A percentile compares a stretch with the other conserved stretches of the same genome.
Conservation (phyloP, 441 rosid species). For the Melastoma candidum region DNA sequence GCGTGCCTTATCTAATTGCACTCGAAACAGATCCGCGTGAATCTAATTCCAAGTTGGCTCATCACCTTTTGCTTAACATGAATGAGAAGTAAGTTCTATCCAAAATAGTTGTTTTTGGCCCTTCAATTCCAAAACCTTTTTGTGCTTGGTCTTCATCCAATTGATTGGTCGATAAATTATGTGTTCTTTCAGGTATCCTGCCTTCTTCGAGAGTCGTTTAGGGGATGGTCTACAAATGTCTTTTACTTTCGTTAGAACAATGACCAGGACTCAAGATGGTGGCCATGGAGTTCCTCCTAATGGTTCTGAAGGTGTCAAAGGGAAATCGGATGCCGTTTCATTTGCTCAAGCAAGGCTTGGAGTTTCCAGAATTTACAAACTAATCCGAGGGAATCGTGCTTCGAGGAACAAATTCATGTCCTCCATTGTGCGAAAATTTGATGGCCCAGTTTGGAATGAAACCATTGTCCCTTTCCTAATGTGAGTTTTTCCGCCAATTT, state of each 20-base stretch:
- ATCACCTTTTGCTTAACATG: slow-evolving; percentile 98
- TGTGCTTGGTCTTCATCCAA: slow-evolving; percentile 8
- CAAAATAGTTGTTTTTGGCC: slow-evolving; percentile 8
- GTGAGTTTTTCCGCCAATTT: slow-evolving; percentile 38
- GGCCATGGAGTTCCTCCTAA: slow-evolving; percentile 48
- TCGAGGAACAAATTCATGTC: slow-evolving; percentile 97
- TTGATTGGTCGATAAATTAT: slow-evolving; percentile 7
- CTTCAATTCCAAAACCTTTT: slow-evolving; percentile 9
- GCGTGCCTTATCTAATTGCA: slow-evolving; percentile 97
- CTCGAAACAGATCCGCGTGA: slow-evolving; percentile 98
- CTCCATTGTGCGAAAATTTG: slow-evolving; percentile 96
- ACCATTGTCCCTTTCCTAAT: slow-evolving; percentile 62
- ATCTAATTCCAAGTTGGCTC: slow-evolving; percentile 88
- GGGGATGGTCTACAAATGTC: slow-evolving; percentile 99
- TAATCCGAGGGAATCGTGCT: slow-evolving; percentile 82
- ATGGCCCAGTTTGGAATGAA: slow-evolving; percentile 59
- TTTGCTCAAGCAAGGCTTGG: slow-evolving; percentile 92
- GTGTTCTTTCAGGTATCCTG: slow-evolving; percentile 72
- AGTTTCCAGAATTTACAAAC: slow-evolving; percentile 94
- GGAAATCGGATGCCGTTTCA: slow-evolving; percentile 56
- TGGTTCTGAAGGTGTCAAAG: slow-evolving; percentile 49
- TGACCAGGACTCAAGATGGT: slow-evolving; percentile 31
- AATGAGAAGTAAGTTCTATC: slow-evolving; percentile 73
- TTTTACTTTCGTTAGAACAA: slow-evolving; percentile 65
- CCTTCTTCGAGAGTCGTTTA: slow-evolving; percentile 93